Base-by-base conservation (phyloP, 176 grass and related monocot genomes). In the Avena atlantica region DNA sequence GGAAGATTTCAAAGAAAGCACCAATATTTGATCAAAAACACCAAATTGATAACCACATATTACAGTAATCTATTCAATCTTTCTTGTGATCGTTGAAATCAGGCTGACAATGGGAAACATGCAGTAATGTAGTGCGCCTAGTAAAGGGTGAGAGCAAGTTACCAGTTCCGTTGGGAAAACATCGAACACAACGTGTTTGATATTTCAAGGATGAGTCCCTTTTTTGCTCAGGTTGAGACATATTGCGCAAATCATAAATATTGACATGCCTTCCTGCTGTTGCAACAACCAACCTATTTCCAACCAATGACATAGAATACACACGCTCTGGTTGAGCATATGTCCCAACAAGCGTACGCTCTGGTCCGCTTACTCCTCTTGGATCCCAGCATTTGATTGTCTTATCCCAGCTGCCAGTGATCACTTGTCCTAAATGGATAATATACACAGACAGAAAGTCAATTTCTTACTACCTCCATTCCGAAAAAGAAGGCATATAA, bases 381-480 rank as follows among this genome's bases (percentile, higher is more conserved):
- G 94, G 94, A 86, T 99, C 94, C 94, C 97, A 99, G 78, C 93
- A 96, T 80, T 99, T 99, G 57, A 99, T 62, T 83, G 90, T 99
- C 80, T 94, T 99, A 88, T 99, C 97, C 97, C 94, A 99, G 90
- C 97, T 96, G 27, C 97, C 97, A 58, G 92, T 94, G 44, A 99
- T 94, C 37, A 99, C 97, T 94, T 99, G 97, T 0, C 97, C 97
- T 98, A 82, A 69, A 61, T 55, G 69, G 68, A 83, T 44, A 83
- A 61, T 42, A 83, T 29, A 86, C 31, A 76, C 55, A 83, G 53
- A 72, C 5, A 47, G 14, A 53, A 8, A 73, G 53, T 85, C 34
- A 68, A 82, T 2, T 83, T 78, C 50, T 40, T 82, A 42, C 40
- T 42, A 42, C 40, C 40, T 42, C 40, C 40, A 42, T 42, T 42